phyloP scores from a whole-genome alignment of 495 filamentous ascomycete genomes.

The Neurospora intermedia region DNA sequence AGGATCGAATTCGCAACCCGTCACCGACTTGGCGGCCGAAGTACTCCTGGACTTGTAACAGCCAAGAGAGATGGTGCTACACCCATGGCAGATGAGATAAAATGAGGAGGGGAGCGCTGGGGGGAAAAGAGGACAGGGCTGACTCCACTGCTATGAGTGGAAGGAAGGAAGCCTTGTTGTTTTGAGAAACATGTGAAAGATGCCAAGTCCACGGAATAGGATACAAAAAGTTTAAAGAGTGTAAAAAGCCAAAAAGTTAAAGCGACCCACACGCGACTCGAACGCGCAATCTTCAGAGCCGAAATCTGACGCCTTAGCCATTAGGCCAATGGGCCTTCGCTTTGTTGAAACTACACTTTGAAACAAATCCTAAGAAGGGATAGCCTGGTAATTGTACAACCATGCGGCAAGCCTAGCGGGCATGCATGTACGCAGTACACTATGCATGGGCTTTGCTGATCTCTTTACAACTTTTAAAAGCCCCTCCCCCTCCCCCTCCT shows the following conservation, averaged over 20 bases:
- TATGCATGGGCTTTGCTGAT: background rate
- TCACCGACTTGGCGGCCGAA: background rate
- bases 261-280: slow-evolving; percentile 22
- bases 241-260: background rate
- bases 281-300: slow-evolving; percentile 26
- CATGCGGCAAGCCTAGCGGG: background rate
- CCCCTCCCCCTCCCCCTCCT: background rate
- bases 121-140: too few species aligned
- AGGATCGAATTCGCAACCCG: background rate
- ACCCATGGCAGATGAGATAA: background rate
- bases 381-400: background rate
- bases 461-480: background rate
- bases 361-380: background rate
- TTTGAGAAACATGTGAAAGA: background rate
- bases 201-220: background rate
- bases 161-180: background rate
- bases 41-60: background rate
- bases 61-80: background rate
- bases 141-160: background rate
- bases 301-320: slow-evolving; percentile 11
- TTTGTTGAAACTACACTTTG: background rate
- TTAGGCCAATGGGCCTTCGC: slow-evolving; percentile 17
- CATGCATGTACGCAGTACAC: too few species aligned
- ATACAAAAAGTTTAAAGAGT: background rate
- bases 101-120: background rate